A percentile compares a stretch with the other conserved stretches of the same genome.
phyloP scores from a whole-genome alignment of 2,329 filamentous ascomycete genomes.

The Colletotrichum ledebouriae region DNA sequence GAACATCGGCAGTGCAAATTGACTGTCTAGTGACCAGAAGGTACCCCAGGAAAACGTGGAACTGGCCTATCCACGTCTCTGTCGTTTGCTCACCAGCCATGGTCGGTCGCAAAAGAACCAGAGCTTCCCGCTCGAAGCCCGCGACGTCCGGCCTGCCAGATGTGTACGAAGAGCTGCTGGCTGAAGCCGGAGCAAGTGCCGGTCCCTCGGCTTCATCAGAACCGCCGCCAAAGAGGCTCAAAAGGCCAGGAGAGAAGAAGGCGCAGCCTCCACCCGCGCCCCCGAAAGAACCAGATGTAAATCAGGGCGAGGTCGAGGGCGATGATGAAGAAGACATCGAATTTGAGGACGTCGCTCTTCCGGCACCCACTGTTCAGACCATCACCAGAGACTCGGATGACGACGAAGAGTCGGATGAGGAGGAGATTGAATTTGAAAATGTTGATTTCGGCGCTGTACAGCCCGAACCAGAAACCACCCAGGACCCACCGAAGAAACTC shows the following conservation, averaged over 20 bases:
- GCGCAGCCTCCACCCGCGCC: slow-evolving; percentile 22
- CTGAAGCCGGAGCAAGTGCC: slow-evolving; percentile 61
- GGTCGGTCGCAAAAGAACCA: slow-evolving; percentile 46
- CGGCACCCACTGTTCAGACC: slow-evolving; percentile 64
- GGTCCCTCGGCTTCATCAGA: slow-evolving; percentile 49
- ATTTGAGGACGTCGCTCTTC: slow-evolving; percentile 65
- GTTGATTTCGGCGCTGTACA: slow-evolving; percentile 57
- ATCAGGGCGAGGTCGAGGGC: slow-evolving; percentile 54
- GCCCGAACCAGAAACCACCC: slow-evolving; percentile 43
- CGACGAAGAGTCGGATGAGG: slow-evolving; percentile 51
- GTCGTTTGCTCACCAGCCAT: slow-evolving; percentile 33
- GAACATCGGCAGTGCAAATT: neutral
- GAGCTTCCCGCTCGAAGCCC: slow-evolving; percentile 45
- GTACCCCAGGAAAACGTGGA: too few species aligned
- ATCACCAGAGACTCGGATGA: slow-evolving; percentile 64
- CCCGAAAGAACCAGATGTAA: slow-evolving; percentile 31
- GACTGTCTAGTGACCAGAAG: too few species aligned
- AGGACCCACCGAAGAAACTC: slow-evolving; percentile 54
- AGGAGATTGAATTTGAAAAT: slow-evolving; percentile 62
- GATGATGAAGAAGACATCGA: slow-evolving; percentile 59
- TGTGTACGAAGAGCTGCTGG: slow-evolving; percentile 64
- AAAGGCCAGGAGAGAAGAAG: slow-evolving; percentile 47
- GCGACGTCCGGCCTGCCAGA: slow-evolving; percentile 48
- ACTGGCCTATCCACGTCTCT: too few species aligned
- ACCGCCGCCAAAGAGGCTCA: slow-evolving; percentile 58